Base-by-base conservation (phyloP, 805 yeast species). In the Jamesozyma lodderae region DNA sequence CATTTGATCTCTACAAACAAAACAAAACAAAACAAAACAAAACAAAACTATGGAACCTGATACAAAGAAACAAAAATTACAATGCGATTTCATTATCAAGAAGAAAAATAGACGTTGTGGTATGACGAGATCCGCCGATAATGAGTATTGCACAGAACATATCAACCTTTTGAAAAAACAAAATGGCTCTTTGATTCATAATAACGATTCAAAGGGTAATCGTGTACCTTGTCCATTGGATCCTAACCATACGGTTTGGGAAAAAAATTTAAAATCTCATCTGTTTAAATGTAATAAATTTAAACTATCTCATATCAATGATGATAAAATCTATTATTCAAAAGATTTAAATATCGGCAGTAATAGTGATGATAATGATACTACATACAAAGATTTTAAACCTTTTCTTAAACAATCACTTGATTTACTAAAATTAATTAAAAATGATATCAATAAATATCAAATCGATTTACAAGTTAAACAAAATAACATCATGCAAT, bases 141-240 rank as follows among this genome's bases (percentile, higher is more conserved):
- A 17, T 2, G 31, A 42, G 7, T 52, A 44, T 31, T 87, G 95
- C 88, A 78, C 87, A 2, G 81, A 88, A 5, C 87, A 82, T 57
- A 61, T 76, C 7, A 71, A 68, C 36, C 83, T 86, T 11, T 75
- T 87, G 4, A 69, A 73, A 40, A 33, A 37, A 15, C 21, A 36
- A 13, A 9, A 13, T 4, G 41, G 38, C 20, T 13, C 14, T 20
- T 4, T n/a, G 21, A 20, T 18, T 15, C 16, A 35, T 14, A 27
- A 16, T 11, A 21, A 10, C n/a, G 13, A n/a, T 2, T 7, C 16
- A 6, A 29, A 22, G 9, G 6, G 27, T 2, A 30, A 35, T 4
- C 40, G 51, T 27, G 69, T 86, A 0, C 74, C 78, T 6, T 86
- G 96, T 60, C 86, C 95, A 0, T 53, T 79, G 21, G 94, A 85